phyloP scores from a whole-genome alignment of 23 red algal species.

The Agarophyton chilense region DNA sequence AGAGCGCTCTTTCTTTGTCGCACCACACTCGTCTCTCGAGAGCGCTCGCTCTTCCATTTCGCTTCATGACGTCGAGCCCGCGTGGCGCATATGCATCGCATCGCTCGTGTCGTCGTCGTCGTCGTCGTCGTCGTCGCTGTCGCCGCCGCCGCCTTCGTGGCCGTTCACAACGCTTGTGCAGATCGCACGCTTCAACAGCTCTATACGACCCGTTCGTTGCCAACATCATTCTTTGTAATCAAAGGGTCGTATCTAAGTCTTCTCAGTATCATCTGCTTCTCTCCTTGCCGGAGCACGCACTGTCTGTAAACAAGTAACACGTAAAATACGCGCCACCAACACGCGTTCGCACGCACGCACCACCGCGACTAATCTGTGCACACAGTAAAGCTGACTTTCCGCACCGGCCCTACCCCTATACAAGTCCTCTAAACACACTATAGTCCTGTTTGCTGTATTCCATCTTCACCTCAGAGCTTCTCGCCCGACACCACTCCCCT shows the following conservation, averaged over 20 bases:
- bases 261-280: too few relatives aligned
- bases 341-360: not conserved
- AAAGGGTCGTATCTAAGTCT: too few relatives aligned
- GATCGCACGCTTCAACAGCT: not conserved
- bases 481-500: not conserved
- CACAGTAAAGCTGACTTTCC: not conserved
- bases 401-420: not conserved
- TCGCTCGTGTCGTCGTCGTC: not conserved
- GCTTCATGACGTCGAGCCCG: not conserved
- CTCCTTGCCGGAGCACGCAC: too few relatives aligned
- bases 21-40: not conserved
- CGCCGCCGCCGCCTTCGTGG: not conserved
- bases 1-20: not conserved
- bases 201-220: not conserved
- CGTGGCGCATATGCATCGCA: not conserved
- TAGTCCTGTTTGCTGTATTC: not conserved
- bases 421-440: not conserved
- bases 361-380: not conserved
- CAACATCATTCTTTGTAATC: too few relatives aligned
- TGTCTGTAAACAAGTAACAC: not conserved
- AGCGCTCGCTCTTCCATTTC: not conserved
- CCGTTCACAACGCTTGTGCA: not conserved
- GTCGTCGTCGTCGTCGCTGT: not conserved
- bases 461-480: not conserved
- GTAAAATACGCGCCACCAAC: not conserved